Base-by-base conservation (phyloP, 768 basidiomycete species). In the Rhizopogon sp. region DNA sequence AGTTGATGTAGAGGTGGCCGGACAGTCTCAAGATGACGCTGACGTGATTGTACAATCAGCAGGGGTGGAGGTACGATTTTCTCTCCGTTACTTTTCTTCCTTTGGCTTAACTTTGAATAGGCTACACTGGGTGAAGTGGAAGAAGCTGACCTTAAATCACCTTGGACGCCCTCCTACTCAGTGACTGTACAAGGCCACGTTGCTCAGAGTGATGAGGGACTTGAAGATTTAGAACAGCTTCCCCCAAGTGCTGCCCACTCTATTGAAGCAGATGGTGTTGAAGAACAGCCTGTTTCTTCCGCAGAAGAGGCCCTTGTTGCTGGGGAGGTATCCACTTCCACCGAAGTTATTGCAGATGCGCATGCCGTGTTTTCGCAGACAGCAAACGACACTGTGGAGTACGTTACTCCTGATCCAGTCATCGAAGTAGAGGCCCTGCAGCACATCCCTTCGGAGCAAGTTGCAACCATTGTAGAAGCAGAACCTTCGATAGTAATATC, bases 81-180 rank as follows among this genome's bases (percentile, higher is more conserved):
- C 9, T 20, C 22, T 10, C 13, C 35, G 5, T 49, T 22, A 5
- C 8, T 35, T 49, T 16, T 16, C 9, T 25, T 9, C 14, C 20
- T 37, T 37, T 16, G 14, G 35, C 20, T 49, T 25, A 22, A 49
- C 35, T 16, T 37, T 3, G 14, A 5, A 49, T 37, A 49, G 47
- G 35, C 50, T 47, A 6, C 4, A 10, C 25, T 33, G 6, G 45
- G 17, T 8, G 53, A 53, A 37, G 5, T 9, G 20, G 53, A 54
- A 50, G 53, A 54, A 11, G 28, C 29, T 28, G 46, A 28, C 11
- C 56, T 54, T 39, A 53, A 33, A 2, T 64, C 63, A n/a, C 62
- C 70, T 41, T 76, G 74, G 74, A 74, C 72, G 17, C 70, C 73
- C 31, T 75, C 75, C 28, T 75, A 76, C 54, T 74, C 75, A 9